phyloP scores from a whole-genome alignment of 371 early-diverging fungal genomes.

The Parasitella parasitica region DNA sequence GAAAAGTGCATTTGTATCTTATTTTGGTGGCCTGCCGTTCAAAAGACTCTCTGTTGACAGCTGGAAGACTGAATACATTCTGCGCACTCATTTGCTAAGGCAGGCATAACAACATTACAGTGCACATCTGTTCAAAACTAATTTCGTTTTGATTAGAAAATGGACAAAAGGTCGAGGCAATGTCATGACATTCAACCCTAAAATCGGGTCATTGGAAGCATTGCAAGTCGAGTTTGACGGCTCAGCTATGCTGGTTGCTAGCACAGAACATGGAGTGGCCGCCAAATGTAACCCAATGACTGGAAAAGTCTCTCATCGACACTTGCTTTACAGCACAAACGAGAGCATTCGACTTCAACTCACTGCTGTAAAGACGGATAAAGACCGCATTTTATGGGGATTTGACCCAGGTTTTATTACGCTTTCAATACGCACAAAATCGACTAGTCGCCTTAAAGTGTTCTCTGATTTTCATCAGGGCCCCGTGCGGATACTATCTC shows the following conservation, averaged over 20 bases:
- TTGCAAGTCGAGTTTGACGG: conserved; percentile 43
- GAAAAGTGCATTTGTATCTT: conserved; percentile 50
- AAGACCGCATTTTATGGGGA: conserved; percentile 53
- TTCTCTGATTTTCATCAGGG: conserved; percentile 48
- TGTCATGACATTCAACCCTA: conserved; percentile 40
- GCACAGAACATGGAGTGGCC: conserved; percentile 41
- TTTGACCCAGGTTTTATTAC: conserved; percentile 39
- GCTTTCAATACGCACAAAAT: conserved; percentile 27
- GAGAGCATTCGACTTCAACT: conserved; percentile 29
- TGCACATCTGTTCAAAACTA: not conserved
- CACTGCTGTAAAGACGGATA: conserved; percentile 33
- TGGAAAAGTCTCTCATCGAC: conserved; percentile 42
- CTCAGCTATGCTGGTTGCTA: conserved; percentile 36
- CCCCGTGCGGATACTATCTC: conserved; percentile 28
- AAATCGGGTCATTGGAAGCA: conserved; percentile 39
- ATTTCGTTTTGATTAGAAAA: conserved; percentile 26
- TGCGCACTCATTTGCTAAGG: conserved; percentile 38
- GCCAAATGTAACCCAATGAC: conserved; percentile 44
- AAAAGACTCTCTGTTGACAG: conserved; percentile 39
- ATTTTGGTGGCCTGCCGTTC: conserved; percentile 45
- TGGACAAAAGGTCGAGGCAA: conserved; percentile 51
- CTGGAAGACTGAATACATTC: conserved; percentile 55
- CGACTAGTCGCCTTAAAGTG: conserved; percentile 29
- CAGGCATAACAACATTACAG: conserved; percentile 35
- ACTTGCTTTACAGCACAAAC: conserved; percentile 37